These are phyloP conservation scores for Crotalaria pallida DNA, from an alignment of 306 rosid genomes.

Conservation along the genomic window DNA sequence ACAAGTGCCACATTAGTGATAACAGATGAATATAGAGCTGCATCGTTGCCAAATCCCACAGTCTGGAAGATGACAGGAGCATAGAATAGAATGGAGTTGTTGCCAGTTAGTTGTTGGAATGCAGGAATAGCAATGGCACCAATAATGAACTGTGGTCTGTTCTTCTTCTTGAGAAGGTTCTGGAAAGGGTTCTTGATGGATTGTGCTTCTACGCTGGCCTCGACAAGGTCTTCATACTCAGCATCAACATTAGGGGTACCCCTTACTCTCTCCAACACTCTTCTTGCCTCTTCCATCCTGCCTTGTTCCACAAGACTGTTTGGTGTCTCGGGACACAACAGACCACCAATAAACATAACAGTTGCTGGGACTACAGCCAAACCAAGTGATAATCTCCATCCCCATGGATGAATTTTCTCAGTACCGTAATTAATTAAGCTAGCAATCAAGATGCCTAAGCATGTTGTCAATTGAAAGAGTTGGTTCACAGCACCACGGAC, in stretches of 20 bases:
- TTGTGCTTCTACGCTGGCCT: conserved; percentile 60
- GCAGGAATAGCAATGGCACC: conserved; percentile 85
- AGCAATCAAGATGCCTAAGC: conserved; percentile 63
- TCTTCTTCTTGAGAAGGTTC: conserved; percentile 50
- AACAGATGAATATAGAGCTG: conserved; percentile 63
- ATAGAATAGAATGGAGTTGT: conserved; percentile 78
- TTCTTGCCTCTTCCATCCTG: conserved; percentile 58
- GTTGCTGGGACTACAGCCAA: conserved; percentile 73
- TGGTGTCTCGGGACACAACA: conserved; percentile 83
- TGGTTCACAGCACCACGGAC: conserved; percentile 73
- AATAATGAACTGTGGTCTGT: conserved; percentile 66
- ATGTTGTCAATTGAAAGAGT: conserved; percentile 67
- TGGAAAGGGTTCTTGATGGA: conserved; percentile 51
- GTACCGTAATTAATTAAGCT: conserved; percentile 64
- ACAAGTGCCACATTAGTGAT: conserved; percentile 67
- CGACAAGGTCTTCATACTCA: conserved; percentile 63
- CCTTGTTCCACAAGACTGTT: conserved; percentile 90
- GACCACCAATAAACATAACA: conserved; percentile 78
- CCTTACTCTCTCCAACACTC: conserved; percentile 60
- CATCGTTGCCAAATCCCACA: conserved; percentile 62
- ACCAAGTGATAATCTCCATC: conserved; percentile 88
- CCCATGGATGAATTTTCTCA: conserved; percentile 67
- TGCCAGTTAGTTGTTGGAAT: conserved; percentile 84
- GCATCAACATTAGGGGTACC: conserved; percentile 75
- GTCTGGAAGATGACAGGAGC: conserved; percentile 89